Percentiles rank a stretch among this genome's conserved stretches.
phyloP scores from a whole-genome alignment of 2,329 filamentous ascomycete species.

The Ophiostoma quercus region DNA sequence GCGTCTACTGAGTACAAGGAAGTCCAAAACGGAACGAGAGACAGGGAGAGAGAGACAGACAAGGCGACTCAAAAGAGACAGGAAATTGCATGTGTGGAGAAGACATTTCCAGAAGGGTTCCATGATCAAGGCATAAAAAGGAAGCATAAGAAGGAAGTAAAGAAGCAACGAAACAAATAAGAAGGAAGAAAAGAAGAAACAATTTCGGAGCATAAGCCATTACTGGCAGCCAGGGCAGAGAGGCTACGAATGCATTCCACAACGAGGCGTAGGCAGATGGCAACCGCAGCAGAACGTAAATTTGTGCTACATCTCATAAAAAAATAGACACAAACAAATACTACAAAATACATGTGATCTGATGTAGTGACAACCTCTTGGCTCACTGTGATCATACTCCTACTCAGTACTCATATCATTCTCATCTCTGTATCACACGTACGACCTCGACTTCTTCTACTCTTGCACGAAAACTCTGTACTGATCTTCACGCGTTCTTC shows the following conservation, averaged over 20 bases:
- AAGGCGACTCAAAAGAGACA: not conserved
- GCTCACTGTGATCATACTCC: not conserved
- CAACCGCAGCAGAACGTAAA: no score
- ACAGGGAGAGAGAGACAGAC: not conserved
- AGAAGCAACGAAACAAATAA: not conserved
- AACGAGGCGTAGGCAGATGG: not conserved
- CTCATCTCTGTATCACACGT: not conserved
- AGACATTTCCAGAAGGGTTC: not conserved
- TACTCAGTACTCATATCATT: not conserved
- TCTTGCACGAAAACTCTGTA: not conserved
- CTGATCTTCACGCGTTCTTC: slow-evolving; percentile 3
- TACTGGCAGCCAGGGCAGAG: not conserved
- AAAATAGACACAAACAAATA: not conserved
- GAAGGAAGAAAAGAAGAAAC: not conserved
- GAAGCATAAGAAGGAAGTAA: not conserved
- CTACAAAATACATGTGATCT: not conserved
- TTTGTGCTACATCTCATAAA: no score
- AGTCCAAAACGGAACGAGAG: not conserved
- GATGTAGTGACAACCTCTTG: no score
- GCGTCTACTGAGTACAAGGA: not conserved
- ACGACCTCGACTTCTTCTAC: not conserved
- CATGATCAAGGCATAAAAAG: not conserved
- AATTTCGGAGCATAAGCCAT: not conserved
- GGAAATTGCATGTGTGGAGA: not conserved
- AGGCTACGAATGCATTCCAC: not conserved